Conservation (phyloP, 345 rosid species). For the Hibiscus trionum region DNA sequence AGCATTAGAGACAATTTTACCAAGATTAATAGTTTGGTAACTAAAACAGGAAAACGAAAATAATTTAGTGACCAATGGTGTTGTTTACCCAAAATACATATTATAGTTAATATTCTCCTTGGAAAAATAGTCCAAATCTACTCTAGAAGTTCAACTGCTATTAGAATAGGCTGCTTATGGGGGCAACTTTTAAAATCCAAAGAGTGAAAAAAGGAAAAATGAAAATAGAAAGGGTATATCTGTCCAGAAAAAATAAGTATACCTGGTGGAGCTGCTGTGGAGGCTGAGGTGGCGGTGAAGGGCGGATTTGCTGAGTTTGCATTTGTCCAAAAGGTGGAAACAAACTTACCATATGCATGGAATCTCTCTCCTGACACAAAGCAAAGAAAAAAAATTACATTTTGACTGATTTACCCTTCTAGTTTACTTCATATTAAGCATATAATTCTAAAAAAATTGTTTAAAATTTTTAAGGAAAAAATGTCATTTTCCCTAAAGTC, state of each 20-base stretch:
- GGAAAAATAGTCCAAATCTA: too few species aligned
- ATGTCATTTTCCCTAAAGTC: not conserved
- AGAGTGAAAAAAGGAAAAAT: not conserved
- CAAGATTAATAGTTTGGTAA: too few species aligned
- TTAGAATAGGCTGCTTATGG: too few species aligned
- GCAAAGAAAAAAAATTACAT: not conserved
- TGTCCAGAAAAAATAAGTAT: not conserved
- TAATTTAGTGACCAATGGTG: too few species aligned
- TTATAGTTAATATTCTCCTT: too few species aligned
- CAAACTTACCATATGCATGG: conserved; percentile 48
- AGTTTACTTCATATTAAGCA: not conserved
- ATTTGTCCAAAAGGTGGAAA: conserved; percentile 58
- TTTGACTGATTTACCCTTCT: conserved; percentile 16
- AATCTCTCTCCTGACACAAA: conserved; percentile 46
- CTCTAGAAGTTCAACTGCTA: too few species aligned
- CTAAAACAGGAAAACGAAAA: too few species aligned
- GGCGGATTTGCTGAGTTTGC: conserved; percentile 39
- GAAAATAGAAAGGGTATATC: conserved; percentile 4
- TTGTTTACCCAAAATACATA: too few species aligned
- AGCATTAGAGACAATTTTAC: too few species aligned
- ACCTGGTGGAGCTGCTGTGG: conserved; percentile 48
- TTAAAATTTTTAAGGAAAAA: too few species aligned
- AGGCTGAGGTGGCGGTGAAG: conserved; percentile 32
- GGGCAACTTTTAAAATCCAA: too few species aligned
- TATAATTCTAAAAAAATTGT: not conserved